These are phyloP conservation scores for Dactylonectria estremocensis DNA, from an alignment of 2,329 filamentous ascomycete genomes.

Conservation along the genomic window DNA sequence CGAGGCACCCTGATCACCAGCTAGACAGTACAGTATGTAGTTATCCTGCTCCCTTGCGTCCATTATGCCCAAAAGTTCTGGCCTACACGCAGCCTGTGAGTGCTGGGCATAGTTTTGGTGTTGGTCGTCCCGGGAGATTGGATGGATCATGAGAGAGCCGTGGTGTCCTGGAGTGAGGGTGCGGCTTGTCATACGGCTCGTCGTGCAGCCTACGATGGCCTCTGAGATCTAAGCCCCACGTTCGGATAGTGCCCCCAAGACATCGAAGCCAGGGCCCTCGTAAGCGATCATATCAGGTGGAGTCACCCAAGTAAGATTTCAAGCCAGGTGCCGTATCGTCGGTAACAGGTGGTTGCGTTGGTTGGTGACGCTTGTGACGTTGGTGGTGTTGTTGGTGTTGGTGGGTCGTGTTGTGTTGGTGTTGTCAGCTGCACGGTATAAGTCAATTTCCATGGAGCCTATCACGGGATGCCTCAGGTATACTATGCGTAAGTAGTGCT, in stretches of 20 bases:
- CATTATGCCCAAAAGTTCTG: background rate
- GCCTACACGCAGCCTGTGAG: background rate
- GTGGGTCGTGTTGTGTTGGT: too few relatives aligned
- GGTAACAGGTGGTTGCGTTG: background rate
- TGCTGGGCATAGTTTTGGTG: background rate
- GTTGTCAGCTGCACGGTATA: too few relatives aligned
- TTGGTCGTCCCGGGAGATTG: background rate
- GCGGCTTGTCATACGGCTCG: background rate
- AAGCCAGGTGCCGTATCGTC: background rate
- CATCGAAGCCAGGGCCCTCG: background rate
- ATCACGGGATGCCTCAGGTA: too few relatives aligned
- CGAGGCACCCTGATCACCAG: background rate
- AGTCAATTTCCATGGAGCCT: too few relatives aligned
- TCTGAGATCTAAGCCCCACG: background rate
- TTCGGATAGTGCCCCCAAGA: background rate
- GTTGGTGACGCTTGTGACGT: background rate
- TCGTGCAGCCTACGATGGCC: background rate
- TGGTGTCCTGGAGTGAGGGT: background rate
- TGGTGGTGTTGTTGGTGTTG: background rate
- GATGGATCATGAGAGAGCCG: background rate
- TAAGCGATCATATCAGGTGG: background rate
- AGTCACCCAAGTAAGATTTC: background rate
- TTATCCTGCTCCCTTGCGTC: conserved; percentile 5
- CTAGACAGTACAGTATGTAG: conserved; percentile 1
- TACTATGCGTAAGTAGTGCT: too few relatives aligned